phyloP scores from a whole-genome alignment of 2,329 filamentous ascomycete genomes.

The Mycosphaerella arachidis region DNA sequence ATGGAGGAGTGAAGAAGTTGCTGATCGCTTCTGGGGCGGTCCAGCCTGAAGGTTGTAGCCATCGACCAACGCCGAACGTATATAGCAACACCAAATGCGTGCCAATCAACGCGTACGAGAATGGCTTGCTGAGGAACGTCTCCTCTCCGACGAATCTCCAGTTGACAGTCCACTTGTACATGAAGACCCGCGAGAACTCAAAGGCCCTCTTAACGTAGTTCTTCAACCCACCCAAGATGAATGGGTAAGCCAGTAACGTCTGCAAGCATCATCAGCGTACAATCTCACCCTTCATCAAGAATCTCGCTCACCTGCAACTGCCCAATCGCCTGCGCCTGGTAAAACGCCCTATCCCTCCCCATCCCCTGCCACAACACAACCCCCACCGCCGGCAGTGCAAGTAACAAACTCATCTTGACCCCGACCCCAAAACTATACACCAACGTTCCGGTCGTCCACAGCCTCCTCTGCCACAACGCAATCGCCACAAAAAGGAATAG shows the following conservation, averaged over 20 bases:
- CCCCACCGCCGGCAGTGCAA: slow-evolving; percentile 76
- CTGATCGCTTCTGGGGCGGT: slow-evolving; percentile 53
- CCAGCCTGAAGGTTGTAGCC: slow-evolving; percentile 65
- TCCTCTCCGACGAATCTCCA: slow-evolving; percentile 93
- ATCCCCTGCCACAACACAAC: slow-evolving; percentile 69
- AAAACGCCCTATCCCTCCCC: slow-evolving; percentile 62
- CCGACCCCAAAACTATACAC: slow-evolving; percentile 75
- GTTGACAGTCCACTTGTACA: slow-evolving; percentile 98
- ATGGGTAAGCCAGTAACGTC: slow-evolving; percentile 60
- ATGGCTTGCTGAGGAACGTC: slow-evolving; percentile 66
- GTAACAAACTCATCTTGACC: slow-evolving; percentile 90
- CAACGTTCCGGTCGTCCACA: slow-evolving; percentile 68
- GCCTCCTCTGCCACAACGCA: slow-evolving; percentile 66
- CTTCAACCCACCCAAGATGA: slow-evolving; percentile 58
- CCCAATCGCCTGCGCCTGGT: slow-evolving; percentile 65
- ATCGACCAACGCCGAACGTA: slow-evolving; percentile 62
- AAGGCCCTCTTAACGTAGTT: slow-evolving; percentile 82
- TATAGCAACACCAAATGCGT: slow-evolving; percentile 63
- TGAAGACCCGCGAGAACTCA: slow-evolving; percentile 82
- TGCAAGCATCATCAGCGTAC: slow-evolving; percentile 27
- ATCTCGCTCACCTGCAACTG: slow-evolving; percentile 66
- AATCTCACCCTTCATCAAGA: not conserved
- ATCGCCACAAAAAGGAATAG: slow-evolving; percentile 81
- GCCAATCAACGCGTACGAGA: slow-evolving; percentile 63
- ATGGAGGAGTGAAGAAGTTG: slow-evolving; percentile 44